Percentiles rank a stretch among this genome's conserved stretches.
Conservation (phyloP, 2,329 filamentous ascomycete species). For the Pseudomassariella vexata region DNA sequence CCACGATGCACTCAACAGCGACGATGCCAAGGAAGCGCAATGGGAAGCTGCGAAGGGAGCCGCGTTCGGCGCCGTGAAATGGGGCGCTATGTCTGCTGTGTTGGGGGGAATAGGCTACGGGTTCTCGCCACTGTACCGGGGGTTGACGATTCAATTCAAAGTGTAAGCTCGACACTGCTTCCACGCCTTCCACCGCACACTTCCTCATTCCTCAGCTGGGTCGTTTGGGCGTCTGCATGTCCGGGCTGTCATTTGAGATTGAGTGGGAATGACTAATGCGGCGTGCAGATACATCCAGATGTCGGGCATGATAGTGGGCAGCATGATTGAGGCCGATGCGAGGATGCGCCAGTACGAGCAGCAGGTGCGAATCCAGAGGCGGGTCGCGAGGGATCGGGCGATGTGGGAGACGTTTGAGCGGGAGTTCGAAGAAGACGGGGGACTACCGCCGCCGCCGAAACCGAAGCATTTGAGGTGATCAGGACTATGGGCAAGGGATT, state of each 20-base stretch:
- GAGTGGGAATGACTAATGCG: slow-evolving; percentile 1
- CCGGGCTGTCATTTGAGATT: neutral
- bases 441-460: slow-evolving; percentile 18
- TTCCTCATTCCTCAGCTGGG: too few species aligned
- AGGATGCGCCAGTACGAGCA: slow-evolving; percentile 64
- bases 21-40: slow-evolving; percentile 63
- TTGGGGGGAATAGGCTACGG: slow-evolving; percentile 57
- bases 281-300: slow-evolving; percentile 67
- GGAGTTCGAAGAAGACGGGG: slow-evolving; percentile 45
- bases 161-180: slow-evolving; percentile 58
- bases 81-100: slow-evolving; percentile 61
- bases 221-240: too few species aligned
- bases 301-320: slow-evolving; percentile 77
- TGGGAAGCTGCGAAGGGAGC: slow-evolving; percentile 68
- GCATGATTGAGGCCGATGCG: slow-evolving; percentile 70
- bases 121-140: slow-evolving; percentile 66
- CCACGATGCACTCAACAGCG: slow-evolving; percentile 54
- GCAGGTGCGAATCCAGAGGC: slow-evolving; percentile 57
- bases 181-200: too few species aligned
- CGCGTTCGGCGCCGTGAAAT: slow-evolving; percentile 61
- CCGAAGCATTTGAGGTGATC: slow-evolving; percentile 14
- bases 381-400: slow-evolving; percentile 57
- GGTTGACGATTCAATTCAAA: slow-evolving; percentile 70
- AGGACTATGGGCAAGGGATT: neutral
- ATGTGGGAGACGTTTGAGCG: slow-evolving; percentile 64